Evolutionary conservation across 2,329 filamentous ascomycete genomes (phyloP).

Genomic region (Epichloe hybrida): DNA sequence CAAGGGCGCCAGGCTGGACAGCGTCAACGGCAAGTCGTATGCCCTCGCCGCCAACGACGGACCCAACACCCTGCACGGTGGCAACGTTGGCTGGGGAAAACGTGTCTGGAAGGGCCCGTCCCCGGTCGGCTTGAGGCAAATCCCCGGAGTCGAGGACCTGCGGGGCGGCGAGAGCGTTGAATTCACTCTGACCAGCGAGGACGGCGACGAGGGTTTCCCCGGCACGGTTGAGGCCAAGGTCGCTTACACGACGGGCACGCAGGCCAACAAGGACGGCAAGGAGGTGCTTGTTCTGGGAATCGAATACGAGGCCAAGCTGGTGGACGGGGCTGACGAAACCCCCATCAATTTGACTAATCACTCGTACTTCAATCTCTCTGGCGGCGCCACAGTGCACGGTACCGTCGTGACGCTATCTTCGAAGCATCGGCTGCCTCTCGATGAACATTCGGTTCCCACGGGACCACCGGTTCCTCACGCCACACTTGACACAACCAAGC

Average conservation of each 20-base stretch:
- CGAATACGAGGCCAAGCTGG: conserved; percentile 79
- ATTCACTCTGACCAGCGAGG: conserved; percentile 53
- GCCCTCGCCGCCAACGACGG: conserved; percentile 62
- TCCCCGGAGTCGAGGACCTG: conserved; percentile 36
- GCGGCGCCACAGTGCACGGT: conserved; percentile 37
- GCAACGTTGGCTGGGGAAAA: conserved; percentile 67
- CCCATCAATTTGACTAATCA: conserved; percentile 92
- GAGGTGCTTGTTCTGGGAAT: conserved; percentile 63
- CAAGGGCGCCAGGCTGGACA: conserved; percentile 53
- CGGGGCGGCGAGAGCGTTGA: conserved; percentile 52
- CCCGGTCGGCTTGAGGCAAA: conserved; percentile 36
- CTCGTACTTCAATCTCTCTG: conserved; percentile 59
- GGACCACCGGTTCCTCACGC: conserved; percentile 50
- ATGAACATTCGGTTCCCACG: conserved; percentile 60
- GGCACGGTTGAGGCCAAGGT: conserved; percentile 68
- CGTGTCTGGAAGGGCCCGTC: conserved; percentile 60
- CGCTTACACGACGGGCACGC: conserved; percentile 63
- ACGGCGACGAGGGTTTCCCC: conserved; percentile 84
- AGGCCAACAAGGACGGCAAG: conserved; percentile 43
- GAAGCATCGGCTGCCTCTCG: conserved; percentile 57
- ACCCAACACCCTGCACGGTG: conserved; percentile 63
- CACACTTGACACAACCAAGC: conserved; percentile 48
- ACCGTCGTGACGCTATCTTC: conserved; percentile 54
- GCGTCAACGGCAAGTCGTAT: conserved; percentile 60
- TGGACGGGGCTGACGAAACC: conserved; percentile 74